Percentiles rank a stretch among this genome's conserved stretches.
Evolutionary conservation across 2,329 filamentous ascomycete species (phyloP).

Genomic region (Sclerotinia spermophila): DNA sequence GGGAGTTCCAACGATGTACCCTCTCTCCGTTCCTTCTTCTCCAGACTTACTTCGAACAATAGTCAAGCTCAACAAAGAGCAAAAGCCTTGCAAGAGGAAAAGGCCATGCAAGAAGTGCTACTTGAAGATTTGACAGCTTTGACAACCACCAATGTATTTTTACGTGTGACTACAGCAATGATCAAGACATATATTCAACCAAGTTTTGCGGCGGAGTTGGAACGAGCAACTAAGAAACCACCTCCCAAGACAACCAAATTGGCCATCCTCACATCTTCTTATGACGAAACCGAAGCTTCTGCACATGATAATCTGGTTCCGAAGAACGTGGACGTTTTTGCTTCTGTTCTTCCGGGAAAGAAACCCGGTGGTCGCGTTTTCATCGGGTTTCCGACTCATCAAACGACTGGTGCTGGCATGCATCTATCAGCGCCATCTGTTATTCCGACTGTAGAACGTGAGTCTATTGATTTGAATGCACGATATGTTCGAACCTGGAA

Average conservation of each 20-base stretch:
- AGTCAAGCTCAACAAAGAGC: slow-evolving; percentile 49
- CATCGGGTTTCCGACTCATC: slow-evolving; percentile 95
- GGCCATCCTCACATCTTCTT: slow-evolving; percentile 85
- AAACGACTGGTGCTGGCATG: slow-evolving; percentile 90
- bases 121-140: slow-evolving; percentile 67
- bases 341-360: slow-evolving; percentile 83
- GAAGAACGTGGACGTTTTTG: slow-evolving; percentile 74
- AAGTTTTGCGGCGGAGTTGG: slow-evolving; percentile 77
- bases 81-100: slow-evolving; percentile 61
- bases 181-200: slow-evolving; percentile 72
- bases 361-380: slow-evolving; percentile 82
- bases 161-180: slow-evolving; percentile 80
- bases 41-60: slow-evolving; percentile 60
- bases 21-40: slow-evolving; percentile 76
- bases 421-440: slow-evolving; percentile 95
- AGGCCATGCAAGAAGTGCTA: slow-evolving; percentile 57
- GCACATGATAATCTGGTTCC: slow-evolving; percentile 45
- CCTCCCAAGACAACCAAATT: slow-evolving; percentile 85
- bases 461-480: slow-evolving; percentile 95
- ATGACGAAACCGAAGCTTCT: slow-evolving; percentile 70
- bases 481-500: slow-evolving; percentile 96
- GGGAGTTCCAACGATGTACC: slow-evolving; percentile 51
- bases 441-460: slow-evolving; percentile 94
- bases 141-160: slow-evolving; percentile 77
- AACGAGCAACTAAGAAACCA: slow-evolving; percentile 94